Conservation (phyloP, 2,329 filamentous ascomycete species). For the Talaromyces sp. region DNA sequence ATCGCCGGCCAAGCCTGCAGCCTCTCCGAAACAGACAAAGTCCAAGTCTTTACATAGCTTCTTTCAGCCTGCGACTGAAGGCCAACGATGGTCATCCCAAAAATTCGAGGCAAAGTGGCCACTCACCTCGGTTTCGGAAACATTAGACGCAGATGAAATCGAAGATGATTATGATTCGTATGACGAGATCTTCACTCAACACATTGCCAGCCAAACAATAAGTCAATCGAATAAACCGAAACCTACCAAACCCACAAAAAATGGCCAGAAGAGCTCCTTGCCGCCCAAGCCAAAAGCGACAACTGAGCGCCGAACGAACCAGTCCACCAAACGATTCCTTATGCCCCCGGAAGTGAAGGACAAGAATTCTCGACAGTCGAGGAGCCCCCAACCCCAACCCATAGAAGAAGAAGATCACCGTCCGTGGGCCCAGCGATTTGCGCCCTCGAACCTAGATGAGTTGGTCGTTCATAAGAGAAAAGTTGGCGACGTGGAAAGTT, state of each 20-base stretch:
- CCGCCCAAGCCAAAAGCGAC: slow-evolving; percentile 21
- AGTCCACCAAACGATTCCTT: slow-evolving; percentile 32
- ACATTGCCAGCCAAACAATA: slow-evolving; percentile 30
- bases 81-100: slow-evolving; percentile 42
- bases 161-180: slow-evolving; percentile 45
- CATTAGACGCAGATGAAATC: slow-evolving; percentile 41
- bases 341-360: slow-evolving; percentile 13
- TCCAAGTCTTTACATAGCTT: slow-evolving; percentile 45
- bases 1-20: slow-evolving; percentile 28
- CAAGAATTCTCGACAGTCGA: not conserved
- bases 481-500: slow-evolving; percentile 78
- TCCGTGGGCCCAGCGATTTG: slow-evolving; percentile 88
- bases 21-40: slow-evolving; percentile 16
- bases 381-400: slow-evolving; percentile 13
- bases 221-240: not conserved
- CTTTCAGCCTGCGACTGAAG: slow-evolving; percentile 43
- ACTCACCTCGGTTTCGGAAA: slow-evolving; percentile 12
- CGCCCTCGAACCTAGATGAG: slow-evolving; percentile 74
- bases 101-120: slow-evolving; percentile 27
- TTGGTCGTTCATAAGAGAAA: slow-evolving; percentile 95
- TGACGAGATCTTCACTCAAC: slow-evolving; percentile 40
- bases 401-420: slow-evolving; percentile 54
- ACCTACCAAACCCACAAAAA: not conserved
- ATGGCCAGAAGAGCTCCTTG: slow-evolving; percentile 7
- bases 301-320: slow-evolving; percentile 10